phyloP scores from a whole-genome alignment of 495 filamentous ascomycete species.

The Cladorrhinum samala region DNA sequence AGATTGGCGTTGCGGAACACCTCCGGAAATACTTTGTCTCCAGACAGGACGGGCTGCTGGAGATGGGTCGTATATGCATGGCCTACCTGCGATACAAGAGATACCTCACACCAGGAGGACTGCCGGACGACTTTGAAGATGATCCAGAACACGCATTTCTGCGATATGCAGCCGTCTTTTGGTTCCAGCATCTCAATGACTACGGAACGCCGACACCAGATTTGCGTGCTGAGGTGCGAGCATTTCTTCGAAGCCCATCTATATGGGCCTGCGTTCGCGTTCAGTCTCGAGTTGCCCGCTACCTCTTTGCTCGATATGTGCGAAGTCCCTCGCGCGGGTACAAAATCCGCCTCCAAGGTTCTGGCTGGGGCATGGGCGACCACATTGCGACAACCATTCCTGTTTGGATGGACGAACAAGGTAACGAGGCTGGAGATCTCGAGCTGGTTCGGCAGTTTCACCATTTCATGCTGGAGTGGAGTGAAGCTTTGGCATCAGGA shows the following conservation, averaged over 20 bases:
- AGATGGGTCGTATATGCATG: constrained; percentile 1
- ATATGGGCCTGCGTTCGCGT: background rate
- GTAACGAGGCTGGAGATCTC: background rate
- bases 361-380: background rate
- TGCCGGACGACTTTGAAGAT: background rate
- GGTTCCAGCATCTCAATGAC: constrained; percentile 2
- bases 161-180: constrained; percentile 5
- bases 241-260: background rate
- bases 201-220: background rate
- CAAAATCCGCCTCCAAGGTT: background rate
- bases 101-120: background rate
- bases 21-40: background rate
- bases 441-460: background rate
- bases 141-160: constrained; percentile 4
- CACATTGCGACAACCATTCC: background rate
- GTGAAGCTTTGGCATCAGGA: constrained; percentile 1
- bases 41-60: background rate
- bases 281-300: background rate
- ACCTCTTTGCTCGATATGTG: constrained; percentile 4
- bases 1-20: background rate
- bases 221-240: background rate
- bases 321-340: background rate
- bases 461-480: constrained; percentile 5
- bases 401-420: background rate
- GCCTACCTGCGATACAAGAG: background rate